Evolutionary conservation across 805 yeast species (phyloP), one percentile per base, ranked within the genome.

Genomic region (Metschnikowia cerradonensis): DNA sequence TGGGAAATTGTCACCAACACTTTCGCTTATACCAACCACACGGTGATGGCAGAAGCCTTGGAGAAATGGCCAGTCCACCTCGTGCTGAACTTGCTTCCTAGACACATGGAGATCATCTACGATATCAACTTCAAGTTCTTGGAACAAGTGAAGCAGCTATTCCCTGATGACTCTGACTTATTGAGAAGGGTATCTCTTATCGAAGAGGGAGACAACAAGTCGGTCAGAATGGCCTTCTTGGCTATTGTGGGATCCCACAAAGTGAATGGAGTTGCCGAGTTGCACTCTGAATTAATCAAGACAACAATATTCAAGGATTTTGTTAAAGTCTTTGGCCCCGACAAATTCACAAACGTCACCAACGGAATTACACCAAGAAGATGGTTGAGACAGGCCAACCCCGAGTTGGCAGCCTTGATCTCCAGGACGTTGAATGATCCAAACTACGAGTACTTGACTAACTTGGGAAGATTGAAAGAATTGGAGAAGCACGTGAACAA

Each of bases 311-410:
- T 90, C 73, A 84, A 84, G 67, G 97, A 91, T 70, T 90, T 90
- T 65, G 97, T 90, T 50, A 79, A 78, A 54, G 78, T 90, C 35
- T 90, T 81, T 61, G 97, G 97, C 45, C 63, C 77, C 20, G 88
- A 88, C 55, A 88, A 87, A 70, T 90, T 90, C 70, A 88, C 88
- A 47, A 90, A 90, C 62, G 96, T 90, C 54, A 90, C 97, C 45
- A 90, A 90, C 68, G 97, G 97, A 72, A 83, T 90, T 64, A 90
- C 97, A 2, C 97, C 97, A 60, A 83, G 97, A 78, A 84, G 97
- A 72, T 90, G 97, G 97, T 79, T 90, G 65, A 84, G 83, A 66
- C 96, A 90, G 72, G 96, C 97, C 46, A 91, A 90, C 68, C 97
- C 97, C 10, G 77, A 75, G 58, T 76, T 90, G 60, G 79, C 94